Conservation (phyloP, 108 stramenopile species). For the Nitzschia sp. region DNA sequence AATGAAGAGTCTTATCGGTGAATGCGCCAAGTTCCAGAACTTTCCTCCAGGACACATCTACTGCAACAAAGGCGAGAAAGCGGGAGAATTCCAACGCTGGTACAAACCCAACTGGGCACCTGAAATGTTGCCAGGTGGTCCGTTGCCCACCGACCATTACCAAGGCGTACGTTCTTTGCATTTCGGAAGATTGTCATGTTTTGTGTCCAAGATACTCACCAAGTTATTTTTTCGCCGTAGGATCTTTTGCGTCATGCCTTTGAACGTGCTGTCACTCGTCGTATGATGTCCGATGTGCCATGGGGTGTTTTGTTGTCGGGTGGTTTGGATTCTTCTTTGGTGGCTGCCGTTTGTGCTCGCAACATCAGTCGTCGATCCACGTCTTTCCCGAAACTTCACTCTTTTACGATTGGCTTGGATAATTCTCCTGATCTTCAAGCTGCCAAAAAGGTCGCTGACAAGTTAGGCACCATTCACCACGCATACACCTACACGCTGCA, state of each 20-base stretch:
- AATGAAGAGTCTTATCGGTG: conserved; percentile 90
- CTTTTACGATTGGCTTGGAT: conserved; percentile 94
- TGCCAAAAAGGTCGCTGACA: conserved; percentile 92
- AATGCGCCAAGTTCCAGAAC: conserved; percentile 84
- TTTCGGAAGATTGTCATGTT: too few relatives aligned
- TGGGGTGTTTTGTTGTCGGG: conserved; percentile 98
- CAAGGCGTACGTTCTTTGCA: conserved; percentile 61
- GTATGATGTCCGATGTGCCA: conserved; percentile 99
- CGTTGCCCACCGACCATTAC: conserved; percentile 64
- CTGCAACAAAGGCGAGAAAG: conserved; percentile 76
- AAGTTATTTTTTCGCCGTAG: conserved; percentile 9
- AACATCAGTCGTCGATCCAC: conserved; percentile 78
- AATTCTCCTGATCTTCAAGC: conserved; percentile 93
- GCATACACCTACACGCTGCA: conserved; percentile 95
- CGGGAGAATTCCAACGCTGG: conserved; percentile 88
- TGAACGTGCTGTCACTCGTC: conserved; percentile 90
- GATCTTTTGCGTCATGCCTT: conserved; percentile 88
- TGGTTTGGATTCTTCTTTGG: conserved; percentile 96
- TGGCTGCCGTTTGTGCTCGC: conserved; percentile 93
- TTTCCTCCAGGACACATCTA: conserved; percentile 98
- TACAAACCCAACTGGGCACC: conserved; percentile 93
- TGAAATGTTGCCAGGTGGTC: conserved; percentile 80
- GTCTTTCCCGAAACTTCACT: conserved; percentile 92
- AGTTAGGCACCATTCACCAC: conserved; percentile 97
- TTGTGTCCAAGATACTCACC: too few relatives aligned